These are phyloP conservation scores for Phytophthora agathidicida DNA, from an alignment of 352 stramenopile species.

Conservation along the genomic window DNA sequence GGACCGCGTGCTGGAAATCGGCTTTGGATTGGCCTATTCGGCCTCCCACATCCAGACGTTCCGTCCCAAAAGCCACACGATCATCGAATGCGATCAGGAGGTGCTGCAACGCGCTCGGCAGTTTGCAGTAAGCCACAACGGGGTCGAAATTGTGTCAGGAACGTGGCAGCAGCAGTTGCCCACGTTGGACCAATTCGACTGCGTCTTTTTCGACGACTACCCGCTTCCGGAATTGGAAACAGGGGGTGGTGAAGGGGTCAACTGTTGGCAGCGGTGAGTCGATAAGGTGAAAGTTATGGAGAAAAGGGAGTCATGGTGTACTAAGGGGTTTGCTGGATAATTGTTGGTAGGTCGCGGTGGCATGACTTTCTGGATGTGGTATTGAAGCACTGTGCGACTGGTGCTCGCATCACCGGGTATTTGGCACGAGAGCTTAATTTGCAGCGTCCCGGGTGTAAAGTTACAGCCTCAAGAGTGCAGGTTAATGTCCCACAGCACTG, in stretches of 20 bases:
- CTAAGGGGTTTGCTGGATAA: conserved; percentile 5
- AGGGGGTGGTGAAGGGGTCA: neutral
- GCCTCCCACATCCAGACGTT: conserved; percentile 72
- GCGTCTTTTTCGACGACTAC: conserved; percentile 87
- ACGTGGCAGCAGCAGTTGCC: conserved; percentile 75
- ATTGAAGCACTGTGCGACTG: conserved; percentile 48
- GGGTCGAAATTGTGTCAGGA: conserved; percentile 60
- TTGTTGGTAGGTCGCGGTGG: conserved; percentile 58
- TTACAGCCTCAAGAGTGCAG: conserved; percentile 32
- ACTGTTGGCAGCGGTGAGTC: conserved; percentile 21
- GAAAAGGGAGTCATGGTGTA: neutral
- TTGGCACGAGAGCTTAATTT: conserved; percentile 62
- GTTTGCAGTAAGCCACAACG: conserved; percentile 46
- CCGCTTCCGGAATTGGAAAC: conserved; percentile 61
- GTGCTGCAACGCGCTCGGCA: conserved; percentile 49
- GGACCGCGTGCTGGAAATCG: conserved; percentile 84
- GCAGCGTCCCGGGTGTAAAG: conserved; percentile 42
- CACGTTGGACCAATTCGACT: conserved; percentile 67
- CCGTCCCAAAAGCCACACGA: conserved; percentile 56
- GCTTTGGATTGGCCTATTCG: conserved; percentile 87
- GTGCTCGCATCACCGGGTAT: conserved; percentile 73
- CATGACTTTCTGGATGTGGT: conserved; percentile 70
- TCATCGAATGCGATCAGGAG: conserved; percentile 81
- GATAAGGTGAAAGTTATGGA: neutral
- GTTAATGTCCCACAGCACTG: conserved; percentile 56